These are phyloP conservation scores for Amanita subjunquillea DNA, from an alignment of 768 basidiomycete species.

Conservation along the genomic window DNA sequence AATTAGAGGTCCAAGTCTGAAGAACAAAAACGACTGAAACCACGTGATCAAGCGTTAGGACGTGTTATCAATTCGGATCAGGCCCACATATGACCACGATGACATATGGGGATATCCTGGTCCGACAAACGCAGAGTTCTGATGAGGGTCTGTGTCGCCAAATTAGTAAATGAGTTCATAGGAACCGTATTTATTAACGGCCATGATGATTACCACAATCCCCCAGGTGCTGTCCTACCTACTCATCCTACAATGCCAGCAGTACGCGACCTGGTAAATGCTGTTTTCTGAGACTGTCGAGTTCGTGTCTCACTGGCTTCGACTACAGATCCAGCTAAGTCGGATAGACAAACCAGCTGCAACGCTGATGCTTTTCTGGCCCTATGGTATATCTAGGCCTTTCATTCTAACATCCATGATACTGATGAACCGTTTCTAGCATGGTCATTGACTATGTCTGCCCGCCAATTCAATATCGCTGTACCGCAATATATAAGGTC, in stretches of 20 bases:
- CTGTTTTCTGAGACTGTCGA: neutral
- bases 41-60: no score
- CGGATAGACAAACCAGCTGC: slow-evolving; percentile 12
- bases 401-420: neutral
- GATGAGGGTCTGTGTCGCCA: no score
- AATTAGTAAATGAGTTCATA: no score
- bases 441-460: neutral
- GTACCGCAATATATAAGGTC: neutral
- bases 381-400: slow-evolving; percentile 9
- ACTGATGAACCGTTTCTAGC: neutral
- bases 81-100: no score
- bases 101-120: no score
- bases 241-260: neutral
- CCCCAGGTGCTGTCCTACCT: no score
- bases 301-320: neutral
- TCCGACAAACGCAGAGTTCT: no score
- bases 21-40: no score
- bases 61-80: no score
- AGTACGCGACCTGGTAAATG: neutral
- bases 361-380: slow-evolving; percentile 15
- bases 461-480: neutral
- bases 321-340: slow-evolving; percentile 10
- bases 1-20: no score
- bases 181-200: no score
- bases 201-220: no score